phyloP scores from a whole-genome alignment of 495 filamentous ascomycete species.

The Aspergillus avenaceus region DNA sequence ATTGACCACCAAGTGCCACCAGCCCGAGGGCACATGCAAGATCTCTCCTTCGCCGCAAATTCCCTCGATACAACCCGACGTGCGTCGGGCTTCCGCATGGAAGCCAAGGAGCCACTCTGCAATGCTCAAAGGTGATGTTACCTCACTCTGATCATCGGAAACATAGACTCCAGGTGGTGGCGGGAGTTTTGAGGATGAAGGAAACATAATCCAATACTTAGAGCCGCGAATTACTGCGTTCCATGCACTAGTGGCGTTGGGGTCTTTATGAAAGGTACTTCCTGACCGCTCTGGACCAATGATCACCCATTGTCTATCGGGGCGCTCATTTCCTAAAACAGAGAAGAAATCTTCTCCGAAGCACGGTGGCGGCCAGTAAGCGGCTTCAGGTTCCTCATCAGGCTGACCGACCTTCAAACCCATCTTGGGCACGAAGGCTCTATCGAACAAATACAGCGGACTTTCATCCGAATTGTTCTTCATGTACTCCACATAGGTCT shows the following conservation, averaged over 20 bases:
- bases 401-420: conserved; percentile 54
- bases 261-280: conserved; percentile 92
- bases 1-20: conserved; percentile 98
- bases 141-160: conserved; percentile 87
- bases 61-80: conserved; percentile 79
- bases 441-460: conserved; percentile 91
- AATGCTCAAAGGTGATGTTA: conserved; percentile 91
- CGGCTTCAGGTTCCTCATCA: conserved; percentile 40
- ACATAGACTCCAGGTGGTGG: conserved; percentile 88
- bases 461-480: conserved; percentile 77
- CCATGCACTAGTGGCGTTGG: conserved; percentile 81
- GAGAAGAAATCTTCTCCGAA: conserved; percentile 89
- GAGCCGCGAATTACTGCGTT: conserved; percentile 88
- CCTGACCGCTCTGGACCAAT: conserved; percentile 86
- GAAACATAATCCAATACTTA: conserved; percentile 99
- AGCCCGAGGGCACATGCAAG: conserved; percentile 86
- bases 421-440: conserved; percentile 86
- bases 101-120: conserved; percentile 93
- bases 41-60: conserved; percentile 86
- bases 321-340: conserved; percentile 72
- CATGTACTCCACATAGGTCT: conserved; percentile 82
- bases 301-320: conserved; percentile 91
- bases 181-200: conserved; percentile 54
- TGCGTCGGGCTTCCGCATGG: conserved; percentile 77
- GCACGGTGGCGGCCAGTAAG: conserved; percentile 81